Percentiles rank a stretch among this genome's conserved stretches.
These are phyloP conservation scores for Fagopyrum esculentum DNA, from an alignment of 148 eudicot species.

Conservation along the genomic window DNA sequence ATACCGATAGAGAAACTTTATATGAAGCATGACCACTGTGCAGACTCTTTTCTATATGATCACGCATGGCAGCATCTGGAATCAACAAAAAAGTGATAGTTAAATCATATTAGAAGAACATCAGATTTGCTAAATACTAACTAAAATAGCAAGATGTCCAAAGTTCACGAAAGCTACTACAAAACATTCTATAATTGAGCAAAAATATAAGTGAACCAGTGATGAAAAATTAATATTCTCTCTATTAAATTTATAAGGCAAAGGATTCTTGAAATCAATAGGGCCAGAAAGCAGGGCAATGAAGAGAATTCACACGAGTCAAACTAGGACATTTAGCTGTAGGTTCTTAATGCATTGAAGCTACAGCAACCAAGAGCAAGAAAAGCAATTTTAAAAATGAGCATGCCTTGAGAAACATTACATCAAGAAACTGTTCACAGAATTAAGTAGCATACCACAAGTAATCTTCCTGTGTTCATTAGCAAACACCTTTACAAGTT, in stretches of 20 bases:
- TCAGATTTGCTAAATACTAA: neutral
- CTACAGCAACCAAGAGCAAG: neutral
- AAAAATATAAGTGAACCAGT: neutral
- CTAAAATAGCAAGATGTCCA: too few species aligned
- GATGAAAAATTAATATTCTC: neutral
- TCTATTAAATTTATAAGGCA: neutral
- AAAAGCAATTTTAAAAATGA: neutral
- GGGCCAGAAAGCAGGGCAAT: neutral
- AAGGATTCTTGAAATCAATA: neutral
- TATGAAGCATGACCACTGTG: conserved; percentile 64
- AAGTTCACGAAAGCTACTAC: too few species aligned
- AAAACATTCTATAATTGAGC: too few species aligned
- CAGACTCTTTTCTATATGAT: conserved; percentile 52
- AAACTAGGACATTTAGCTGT: neutral
- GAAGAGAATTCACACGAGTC: neutral
- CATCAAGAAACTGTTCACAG: neutral
- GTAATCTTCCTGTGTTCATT: conserved; percentile 76
- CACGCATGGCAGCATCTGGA: conserved; percentile 70
- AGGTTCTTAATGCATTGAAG: neutral
- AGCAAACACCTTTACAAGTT: conserved; percentile 79
- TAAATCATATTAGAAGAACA: neutral
- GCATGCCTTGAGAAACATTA: neutral
- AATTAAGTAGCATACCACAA: conserved; percentile 51
- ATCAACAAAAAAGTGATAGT: conserved; percentile 13
- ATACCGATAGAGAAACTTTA: conserved; percentile 61